phyloP scores from a whole-genome alignment of 1,284 basidiomycete species.

The Rhodotorula sp. region DNA sequence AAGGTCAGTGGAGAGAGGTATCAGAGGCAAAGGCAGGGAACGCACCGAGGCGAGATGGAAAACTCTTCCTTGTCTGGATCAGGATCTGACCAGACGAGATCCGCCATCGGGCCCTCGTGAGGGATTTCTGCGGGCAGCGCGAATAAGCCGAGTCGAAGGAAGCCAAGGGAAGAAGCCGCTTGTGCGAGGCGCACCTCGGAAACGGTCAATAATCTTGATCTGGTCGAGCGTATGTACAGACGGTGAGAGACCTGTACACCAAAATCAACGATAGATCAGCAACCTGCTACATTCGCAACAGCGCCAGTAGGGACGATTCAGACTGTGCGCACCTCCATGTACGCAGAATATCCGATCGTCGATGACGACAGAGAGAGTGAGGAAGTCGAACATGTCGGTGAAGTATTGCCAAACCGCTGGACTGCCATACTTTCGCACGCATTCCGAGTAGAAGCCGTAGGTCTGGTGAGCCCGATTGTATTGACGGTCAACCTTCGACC shows the following conservation, averaged over 20 bases:
- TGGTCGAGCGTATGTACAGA: conserved; percentile 99
- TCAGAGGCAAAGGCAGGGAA: conserved; percentile 4
- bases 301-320: neutral
- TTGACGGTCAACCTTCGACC: neutral
- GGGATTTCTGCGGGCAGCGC: conserved; percentile 79
- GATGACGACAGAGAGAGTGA: conserved; percentile 95
- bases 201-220: conserved; percentile 98
- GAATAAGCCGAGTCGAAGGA: neutral
- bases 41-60: conserved; percentile 91
- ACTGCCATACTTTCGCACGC: conserved; percentile 93
- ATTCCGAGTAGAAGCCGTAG: conserved; percentile 99
- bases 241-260: conserved; percentile 74
- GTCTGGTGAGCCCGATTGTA: conserved; percentile 59
- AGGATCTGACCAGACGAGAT: conserved; percentile 99
- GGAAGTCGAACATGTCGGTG: conserved; percentile 99
- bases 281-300: neutral
- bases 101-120: conserved; percentile 99
- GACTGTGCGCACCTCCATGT: conserved; percentile 70
- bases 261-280: neutral
- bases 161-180: neutral
- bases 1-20: conserved; percentile 13
- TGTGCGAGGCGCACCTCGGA: conserved; percentile 67
- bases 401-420: conserved; percentile 97
- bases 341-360: conserved; percentile 99
- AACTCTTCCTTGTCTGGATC: conserved; percentile 99